Conservation (phyloP, 495 filamentous ascomycete species). For the Umbilicaria muhlenbergii region DNA sequence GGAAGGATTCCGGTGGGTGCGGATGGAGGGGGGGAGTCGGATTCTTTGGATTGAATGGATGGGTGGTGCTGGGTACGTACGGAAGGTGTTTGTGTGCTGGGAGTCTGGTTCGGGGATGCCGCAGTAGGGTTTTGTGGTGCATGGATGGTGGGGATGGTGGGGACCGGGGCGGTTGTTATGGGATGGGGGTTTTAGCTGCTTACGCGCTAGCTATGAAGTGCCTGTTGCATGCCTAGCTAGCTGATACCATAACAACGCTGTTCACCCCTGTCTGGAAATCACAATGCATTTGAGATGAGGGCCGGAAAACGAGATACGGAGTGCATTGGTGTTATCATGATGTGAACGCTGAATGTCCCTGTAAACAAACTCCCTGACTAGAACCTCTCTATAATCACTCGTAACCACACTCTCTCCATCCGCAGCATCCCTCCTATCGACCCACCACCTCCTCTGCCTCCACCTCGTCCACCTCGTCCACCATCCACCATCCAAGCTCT, state of each 20-base stretch:
- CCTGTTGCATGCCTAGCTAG: not conserved
- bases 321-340: too few species aligned
- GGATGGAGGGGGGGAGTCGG: constrained; percentile 21
- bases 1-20: constrained; percentile 60
- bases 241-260: too few species aligned
- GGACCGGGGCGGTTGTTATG: not conserved
- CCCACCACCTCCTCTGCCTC: not conserved
- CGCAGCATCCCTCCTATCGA: not conserved
- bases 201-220: not conserved
- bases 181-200: not conserved
- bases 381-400: not conserved
- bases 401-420: not conserved
- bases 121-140: not conserved
- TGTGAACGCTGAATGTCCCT: not conserved
- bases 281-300: not conserved
- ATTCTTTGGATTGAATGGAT: constrained; percentile 2
- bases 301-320: too few species aligned
- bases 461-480: not conserved
- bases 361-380: not conserved
- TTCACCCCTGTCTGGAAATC: not conserved
- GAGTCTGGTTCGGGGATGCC: not conserved
- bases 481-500: not conserved
- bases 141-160: not conserved
- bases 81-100: not conserved
- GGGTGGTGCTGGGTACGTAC: too few species aligned